phyloP scores from a whole-genome alignment of 805 yeast genomes.

The Pichia eremophila region DNA sequence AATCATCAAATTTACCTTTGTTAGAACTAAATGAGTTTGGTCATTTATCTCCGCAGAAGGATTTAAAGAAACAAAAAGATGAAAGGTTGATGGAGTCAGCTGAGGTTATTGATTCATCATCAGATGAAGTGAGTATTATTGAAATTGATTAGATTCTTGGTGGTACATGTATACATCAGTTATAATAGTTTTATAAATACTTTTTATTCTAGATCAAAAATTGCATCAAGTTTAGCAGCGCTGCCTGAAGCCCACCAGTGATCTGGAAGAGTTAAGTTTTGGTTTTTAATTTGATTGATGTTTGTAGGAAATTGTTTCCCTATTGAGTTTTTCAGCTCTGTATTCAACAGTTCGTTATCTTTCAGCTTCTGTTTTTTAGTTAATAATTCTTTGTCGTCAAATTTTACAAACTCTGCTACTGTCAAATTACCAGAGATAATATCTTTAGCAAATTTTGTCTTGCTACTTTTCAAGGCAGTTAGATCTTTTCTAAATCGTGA shows the following conservation, averaged over 20 bases:
- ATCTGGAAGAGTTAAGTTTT: constrained; percentile 20
- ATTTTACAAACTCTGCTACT: constrained; percentile 15
- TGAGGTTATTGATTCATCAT: constrained; percentile 1
- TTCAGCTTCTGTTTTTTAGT: constrained; percentile 22
- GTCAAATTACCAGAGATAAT: constrained; percentile 14
- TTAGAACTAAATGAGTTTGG: constrained; percentile 12
- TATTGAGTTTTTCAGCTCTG: constrained; percentile 24
- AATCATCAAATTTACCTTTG: background rate
- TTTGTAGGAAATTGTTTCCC: constrained; percentile 19
- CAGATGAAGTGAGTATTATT: constrained; percentile 1
- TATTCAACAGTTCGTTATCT: constrained; percentile 20
- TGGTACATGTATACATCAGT: background rate
- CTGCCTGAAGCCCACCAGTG: constrained; percentile 29
- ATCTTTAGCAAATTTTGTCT: constrained; percentile 18
- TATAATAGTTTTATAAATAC: too few relatives aligned
- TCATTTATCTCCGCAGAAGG: constrained; percentile 3
- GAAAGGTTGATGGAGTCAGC: background rate
- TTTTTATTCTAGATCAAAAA: constrained; percentile 14
- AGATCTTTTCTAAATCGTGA: constrained; percentile 24
- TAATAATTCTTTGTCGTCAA: constrained; percentile 18
- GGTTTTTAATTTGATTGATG: constrained; percentile 20
- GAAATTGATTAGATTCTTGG: constrained; percentile 4
- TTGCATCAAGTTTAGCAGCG: constrained; percentile 25
- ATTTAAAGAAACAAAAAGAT: constrained; percentile 2
- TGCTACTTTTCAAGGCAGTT: constrained; percentile 21